phyloP scores from a whole-genome alignment of 176 grass and related monocot species.

The Carex parvula region DNA sequence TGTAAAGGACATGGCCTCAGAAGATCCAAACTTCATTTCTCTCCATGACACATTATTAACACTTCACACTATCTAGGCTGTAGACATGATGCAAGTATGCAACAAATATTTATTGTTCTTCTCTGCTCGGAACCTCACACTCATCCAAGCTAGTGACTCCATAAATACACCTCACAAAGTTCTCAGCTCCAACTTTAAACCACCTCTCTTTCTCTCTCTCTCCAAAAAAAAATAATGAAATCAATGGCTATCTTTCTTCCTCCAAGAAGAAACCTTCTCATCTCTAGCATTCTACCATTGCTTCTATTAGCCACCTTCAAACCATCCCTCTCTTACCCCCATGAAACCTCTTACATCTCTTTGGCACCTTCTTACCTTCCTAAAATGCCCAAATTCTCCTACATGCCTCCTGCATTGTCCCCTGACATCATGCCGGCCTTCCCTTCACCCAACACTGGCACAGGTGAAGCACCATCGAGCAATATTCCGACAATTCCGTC shows the following conservation, averaged over 20 bases:
- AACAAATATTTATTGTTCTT: background rate
- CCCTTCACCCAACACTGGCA: constrained; percentile 33
- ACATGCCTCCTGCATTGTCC: constrained; percentile 30
- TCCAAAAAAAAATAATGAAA: background rate
- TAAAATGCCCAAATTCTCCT: constrained; percentile 29
- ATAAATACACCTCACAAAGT: constrained; percentile 4
- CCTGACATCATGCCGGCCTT: constrained; percentile 61
- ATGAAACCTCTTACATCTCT: constrained; percentile 53
- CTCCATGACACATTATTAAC: background rate
- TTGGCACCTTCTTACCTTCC: constrained; percentile 41
- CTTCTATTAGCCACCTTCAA: background rate
- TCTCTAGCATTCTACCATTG: constrained; percentile 10
- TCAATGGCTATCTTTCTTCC: constrained; percentile 17
- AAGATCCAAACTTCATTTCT: background rate
- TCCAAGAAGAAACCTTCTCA: constrained; percentile 29
- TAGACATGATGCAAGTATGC: background rate
- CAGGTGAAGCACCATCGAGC: constrained; percentile 25
- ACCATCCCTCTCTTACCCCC: constrained; percentile 28
- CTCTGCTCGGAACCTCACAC: background rate
- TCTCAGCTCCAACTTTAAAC: background rate
- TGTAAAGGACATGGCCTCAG: background rate
- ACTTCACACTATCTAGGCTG: constrained; percentile 10
- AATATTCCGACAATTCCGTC: constrained; percentile 60
- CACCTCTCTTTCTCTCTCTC: background rate
- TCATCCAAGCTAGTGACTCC: background rate